Evolutionary conservation across 169 alveolate genomes (phyloP).

Genomic region (Plasmodium ovale): DNA sequence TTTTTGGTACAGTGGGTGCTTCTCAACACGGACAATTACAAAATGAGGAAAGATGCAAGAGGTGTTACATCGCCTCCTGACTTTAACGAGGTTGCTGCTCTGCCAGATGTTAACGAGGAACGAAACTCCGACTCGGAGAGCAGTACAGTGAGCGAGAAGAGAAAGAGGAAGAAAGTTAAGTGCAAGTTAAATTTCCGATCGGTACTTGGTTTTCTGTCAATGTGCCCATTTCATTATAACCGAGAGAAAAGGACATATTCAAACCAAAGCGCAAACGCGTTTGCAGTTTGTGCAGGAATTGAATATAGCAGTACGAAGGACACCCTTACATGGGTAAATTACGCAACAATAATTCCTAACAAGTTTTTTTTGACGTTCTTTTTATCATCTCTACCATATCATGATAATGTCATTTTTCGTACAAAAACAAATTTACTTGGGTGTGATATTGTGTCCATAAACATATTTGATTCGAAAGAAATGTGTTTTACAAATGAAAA

Average conservation of each 20-base stretch:
- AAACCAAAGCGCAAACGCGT: conserved; percentile 19
- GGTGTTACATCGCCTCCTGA: not conserved
- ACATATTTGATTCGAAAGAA: conserved; percentile 57
- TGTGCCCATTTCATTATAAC: conserved; percentile 43
- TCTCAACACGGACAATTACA: conserved; percentile 34
- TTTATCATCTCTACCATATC: conserved; percentile 25
- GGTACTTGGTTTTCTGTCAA: conserved; percentile 44
- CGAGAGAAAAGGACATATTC: conserved; percentile 5
- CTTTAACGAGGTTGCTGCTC: not conserved
- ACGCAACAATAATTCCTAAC: conserved; percentile 36
- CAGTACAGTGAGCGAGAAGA: conserved; percentile 4
- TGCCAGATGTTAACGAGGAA: not conserved
- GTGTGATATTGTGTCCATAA: conserved; percentile 21
- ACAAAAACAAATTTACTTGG: conserved; percentile 29
- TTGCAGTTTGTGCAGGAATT: conserved; percentile 61
- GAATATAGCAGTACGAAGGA: conserved; percentile 42
- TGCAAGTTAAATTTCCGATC: conserved; percentile 43
- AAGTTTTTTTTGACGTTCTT: conserved; percentile 20
- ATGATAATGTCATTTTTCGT: conserved; percentile 39
- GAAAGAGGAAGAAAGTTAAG: conserved; percentile 31
- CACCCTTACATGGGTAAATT: conserved; percentile 52
- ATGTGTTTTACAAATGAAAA: conserved; percentile 1
- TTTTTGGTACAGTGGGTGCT: conserved; percentile 39
- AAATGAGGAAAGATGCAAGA: conserved; percentile 12
- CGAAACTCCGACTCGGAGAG: not conserved